These are phyloP conservation scores for Globisporangium nagaii DNA, from an alignment of 352 stramenopile genomes.

Conservation along the genomic window DNA sequence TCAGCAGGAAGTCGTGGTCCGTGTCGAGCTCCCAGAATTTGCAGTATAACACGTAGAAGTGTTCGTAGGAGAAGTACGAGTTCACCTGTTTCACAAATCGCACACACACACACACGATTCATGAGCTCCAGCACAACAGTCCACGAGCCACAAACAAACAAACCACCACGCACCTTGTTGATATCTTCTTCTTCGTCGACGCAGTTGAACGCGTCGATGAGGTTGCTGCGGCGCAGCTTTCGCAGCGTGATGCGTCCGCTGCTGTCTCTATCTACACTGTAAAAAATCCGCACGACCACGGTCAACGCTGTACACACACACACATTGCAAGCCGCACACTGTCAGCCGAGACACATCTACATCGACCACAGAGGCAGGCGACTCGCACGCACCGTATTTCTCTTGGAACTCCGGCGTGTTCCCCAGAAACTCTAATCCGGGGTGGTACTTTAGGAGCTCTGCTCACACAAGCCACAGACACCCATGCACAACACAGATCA, in stretches of 20 bases:
- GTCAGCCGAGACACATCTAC: too few relatives aligned
- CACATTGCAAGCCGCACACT: too few relatives aligned
- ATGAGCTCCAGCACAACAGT: too few relatives aligned
- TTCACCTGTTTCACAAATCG: too few relatives aligned
- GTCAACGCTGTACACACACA: slow-evolving; percentile 81
- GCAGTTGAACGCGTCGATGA: slow-evolving; percentile 93
- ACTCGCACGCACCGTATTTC: slow-evolving; percentile 90
- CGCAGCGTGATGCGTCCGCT: slow-evolving; percentile 94
- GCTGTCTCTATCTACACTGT: slow-evolving; percentile 91
- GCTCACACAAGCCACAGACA: not conserved
- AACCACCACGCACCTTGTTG: slow-evolving; percentile 89
- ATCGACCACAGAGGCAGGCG: not conserved
- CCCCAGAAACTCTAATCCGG: slow-evolving; percentile 95
- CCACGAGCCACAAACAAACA: not conserved
- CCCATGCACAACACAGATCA: not conserved
- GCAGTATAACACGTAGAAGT: slow-evolving; percentile 99
- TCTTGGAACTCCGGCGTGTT: slow-evolving; percentile 99
- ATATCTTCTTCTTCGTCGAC: slow-evolving; percentile 99
- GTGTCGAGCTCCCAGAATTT: slow-evolving; percentile 99
- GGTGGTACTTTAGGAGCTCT: slow-evolving; percentile 87
- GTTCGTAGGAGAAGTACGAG: slow-evolving; percentile 98
- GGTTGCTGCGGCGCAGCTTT: slow-evolving; percentile 92
- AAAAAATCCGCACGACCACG: slow-evolving; percentile 94
- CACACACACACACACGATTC: too few relatives aligned
- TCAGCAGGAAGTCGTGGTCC: slow-evolving; percentile 84